phyloP scores from a whole-genome alignment of 768 basidiomycete species.

The Tulasnella calospora region DNA sequence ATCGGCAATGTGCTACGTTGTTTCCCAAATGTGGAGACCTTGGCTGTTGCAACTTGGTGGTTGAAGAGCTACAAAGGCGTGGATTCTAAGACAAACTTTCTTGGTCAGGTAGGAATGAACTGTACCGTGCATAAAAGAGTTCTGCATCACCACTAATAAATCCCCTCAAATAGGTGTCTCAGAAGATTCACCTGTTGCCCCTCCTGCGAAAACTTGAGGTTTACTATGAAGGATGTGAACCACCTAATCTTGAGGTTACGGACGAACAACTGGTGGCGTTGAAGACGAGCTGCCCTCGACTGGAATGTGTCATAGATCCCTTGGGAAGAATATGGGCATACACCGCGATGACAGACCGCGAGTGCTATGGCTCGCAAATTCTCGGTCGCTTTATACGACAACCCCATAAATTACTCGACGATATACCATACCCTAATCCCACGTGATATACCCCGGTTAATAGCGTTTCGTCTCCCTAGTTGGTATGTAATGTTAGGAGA shows the following conservation, averaged over 20 bases:
- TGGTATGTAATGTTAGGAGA: too few relatives aligned
- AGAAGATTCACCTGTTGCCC: not conserved
- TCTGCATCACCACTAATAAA: not conserved
- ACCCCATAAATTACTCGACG: not conserved
- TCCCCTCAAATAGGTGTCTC: not conserved
- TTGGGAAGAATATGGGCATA: not conserved
- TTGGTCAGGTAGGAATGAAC: not conserved
- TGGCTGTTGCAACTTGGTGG: not conserved
- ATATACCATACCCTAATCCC: not conserved
- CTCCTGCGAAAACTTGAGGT: not conserved
- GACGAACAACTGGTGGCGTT: not conserved
- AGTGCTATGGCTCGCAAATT: not conserved
- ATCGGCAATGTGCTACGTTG: not conserved
- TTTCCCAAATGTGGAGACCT: not conserved
- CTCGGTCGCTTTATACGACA: not conserved
- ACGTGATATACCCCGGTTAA: too few relatives aligned
- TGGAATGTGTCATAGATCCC: not conserved
- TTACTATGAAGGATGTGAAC: not conserved
- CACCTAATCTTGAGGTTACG: not conserved
- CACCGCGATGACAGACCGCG: not conserved
- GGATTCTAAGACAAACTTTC: not conserved
- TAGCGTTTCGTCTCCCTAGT: too few relatives aligned
- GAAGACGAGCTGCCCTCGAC: not conserved
- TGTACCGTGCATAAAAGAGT: too few relatives aligned
- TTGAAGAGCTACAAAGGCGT: not conserved